These are phyloP conservation scores for Calonectria fujianensis DNA, from an alignment of 2,329 filamentous ascomycete species.

Conservation along the genomic window DNA sequence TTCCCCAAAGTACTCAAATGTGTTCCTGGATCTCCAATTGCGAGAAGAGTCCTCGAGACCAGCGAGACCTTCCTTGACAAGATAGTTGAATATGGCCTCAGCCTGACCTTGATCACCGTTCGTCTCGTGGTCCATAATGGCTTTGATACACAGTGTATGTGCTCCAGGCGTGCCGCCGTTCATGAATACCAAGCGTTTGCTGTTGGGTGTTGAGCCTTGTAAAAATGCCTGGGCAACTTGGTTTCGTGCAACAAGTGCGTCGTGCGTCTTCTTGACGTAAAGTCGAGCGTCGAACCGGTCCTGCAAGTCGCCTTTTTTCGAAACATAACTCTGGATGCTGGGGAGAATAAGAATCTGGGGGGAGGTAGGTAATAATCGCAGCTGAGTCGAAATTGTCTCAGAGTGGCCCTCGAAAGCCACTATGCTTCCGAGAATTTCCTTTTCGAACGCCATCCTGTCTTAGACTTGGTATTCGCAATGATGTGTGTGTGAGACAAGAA, in stretches of 20 bases:
- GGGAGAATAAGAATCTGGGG: conserved; percentile 76
- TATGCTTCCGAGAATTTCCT: conserved; percentile 67
- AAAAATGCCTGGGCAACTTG: conserved; percentile 72
- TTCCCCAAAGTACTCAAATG: conserved; percentile 46
- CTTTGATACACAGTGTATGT: conserved; percentile 71
- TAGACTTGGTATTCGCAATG: conserved; percentile 43
- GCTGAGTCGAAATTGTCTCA: conserved; percentile 74
- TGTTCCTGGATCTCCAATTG: conserved; percentile 48
- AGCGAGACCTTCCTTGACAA: conserved; percentile 70
- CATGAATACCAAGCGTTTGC: conserved; percentile 75
- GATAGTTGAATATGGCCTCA: conserved; percentile 69
- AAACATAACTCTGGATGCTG: conserved; percentile 68
- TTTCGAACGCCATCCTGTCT: conserved; percentile 52
- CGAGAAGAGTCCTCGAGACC: conserved; percentile 57
- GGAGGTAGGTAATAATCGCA: conserved; percentile 76
- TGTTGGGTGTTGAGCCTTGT: conserved; percentile 63
- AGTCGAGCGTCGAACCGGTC: conserved; percentile 57
- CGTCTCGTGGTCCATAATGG: conserved; percentile 72
- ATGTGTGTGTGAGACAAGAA: conserved; percentile 33
- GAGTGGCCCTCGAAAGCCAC: conserved; percentile 76
- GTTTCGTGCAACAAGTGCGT: conserved; percentile 68
- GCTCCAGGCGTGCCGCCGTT: conserved; percentile 75
- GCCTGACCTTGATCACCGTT: conserved; percentile 70
- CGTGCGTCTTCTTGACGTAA: conserved; percentile 70
- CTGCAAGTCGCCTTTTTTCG: conserved; percentile 53